A percentile compares a stretch with the other conserved stretches of the same genome.
phyloP scores from a whole-genome alignment of 257 asterid species.

The Solanum tacnaense region DNA sequence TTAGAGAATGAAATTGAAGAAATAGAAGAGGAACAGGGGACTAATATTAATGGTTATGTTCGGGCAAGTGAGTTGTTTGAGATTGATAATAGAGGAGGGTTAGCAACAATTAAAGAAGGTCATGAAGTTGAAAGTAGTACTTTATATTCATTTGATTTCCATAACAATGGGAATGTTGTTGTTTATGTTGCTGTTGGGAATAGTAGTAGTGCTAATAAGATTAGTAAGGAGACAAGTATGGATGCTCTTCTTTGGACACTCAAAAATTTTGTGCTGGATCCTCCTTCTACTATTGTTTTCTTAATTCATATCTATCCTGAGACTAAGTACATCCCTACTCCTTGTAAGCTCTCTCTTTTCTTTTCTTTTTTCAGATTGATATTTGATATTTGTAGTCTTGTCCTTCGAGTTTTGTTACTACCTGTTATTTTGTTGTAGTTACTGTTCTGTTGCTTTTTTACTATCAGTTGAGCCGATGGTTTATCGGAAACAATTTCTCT shows the following conservation, averaged over 20 bases:
- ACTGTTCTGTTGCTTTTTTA: not conserved
- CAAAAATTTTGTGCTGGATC: not conserved
- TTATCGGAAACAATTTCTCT: not conserved
- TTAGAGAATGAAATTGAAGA: not conserved
- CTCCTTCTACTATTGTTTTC: slow-evolving; percentile 27
- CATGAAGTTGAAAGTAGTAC: not conserved
- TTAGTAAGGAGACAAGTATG: slow-evolving; percentile 31
- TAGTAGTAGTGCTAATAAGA: not conserved
- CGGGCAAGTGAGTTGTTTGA: not conserved
- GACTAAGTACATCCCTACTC: slow-evolving; percentile 56
- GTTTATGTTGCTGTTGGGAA: slow-evolving; percentile 46
- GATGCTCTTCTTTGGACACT: slow-evolving; percentile 57
- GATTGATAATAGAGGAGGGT: not conserved
- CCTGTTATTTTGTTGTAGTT: not conserved
- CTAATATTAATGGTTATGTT: not conserved
- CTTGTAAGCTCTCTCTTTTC: slow-evolving; percentile 20
- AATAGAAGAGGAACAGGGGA: not conserved
- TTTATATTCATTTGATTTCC: slow-evolving; percentile 15
- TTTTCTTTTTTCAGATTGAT: not conserved
- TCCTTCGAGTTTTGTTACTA: not conserved
- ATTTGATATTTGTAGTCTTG: not conserved
- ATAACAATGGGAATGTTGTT: slow-evolving; percentile 7
- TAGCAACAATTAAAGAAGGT: slow-evolving; percentile 17
- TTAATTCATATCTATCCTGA: slow-evolving; percentile 58
- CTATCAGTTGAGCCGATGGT: not conserved